A percentile compares a stretch with the other conserved stretches of the same genome.
These are phyloP conservation scores for Umbelopsis sp. DNA, from an alignment of 371 early-diverging fungal genomes.

Conservation along the genomic window DNA sequence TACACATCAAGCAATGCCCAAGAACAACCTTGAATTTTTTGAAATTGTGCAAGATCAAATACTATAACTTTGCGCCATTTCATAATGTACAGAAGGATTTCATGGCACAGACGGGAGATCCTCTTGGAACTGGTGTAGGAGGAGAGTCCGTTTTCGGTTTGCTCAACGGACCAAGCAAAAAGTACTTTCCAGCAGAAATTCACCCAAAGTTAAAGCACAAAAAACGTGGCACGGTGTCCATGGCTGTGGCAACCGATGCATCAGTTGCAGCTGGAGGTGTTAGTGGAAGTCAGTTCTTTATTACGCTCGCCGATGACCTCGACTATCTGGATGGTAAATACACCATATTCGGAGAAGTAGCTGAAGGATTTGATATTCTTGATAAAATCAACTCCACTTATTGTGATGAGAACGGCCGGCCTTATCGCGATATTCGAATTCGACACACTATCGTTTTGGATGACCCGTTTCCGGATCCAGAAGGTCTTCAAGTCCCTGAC, in stretches of 20 bases:
- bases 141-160: slow-evolving; percentile 80
- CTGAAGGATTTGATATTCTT: slow-evolving; percentile 91
- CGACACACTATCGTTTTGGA: slow-evolving; percentile 92
- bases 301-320: slow-evolving; percentile 84
- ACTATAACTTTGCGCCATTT: slow-evolving; percentile 89
- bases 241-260: slow-evolving; percentile 70
- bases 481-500: slow-evolving; percentile 70
- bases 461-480: slow-evolving; percentile 93
- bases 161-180: slow-evolving; percentile 49
- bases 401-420: slow-evolving; percentile 77
- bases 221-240: slow-evolving; percentile 81
- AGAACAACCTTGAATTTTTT: slow-evolving; percentile 85
- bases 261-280: slow-evolving; percentile 51
- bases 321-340: slow-evolving; percentile 97
- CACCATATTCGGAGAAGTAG: slow-evolving; percentile 96
- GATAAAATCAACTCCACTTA: slow-evolving; percentile 79
- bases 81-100: slow-evolving; percentile 89
- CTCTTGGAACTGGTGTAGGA: slow-evolving; percentile 79
- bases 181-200: slow-evolving; percentile 85
- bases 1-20: slow-evolving; percentile 79
- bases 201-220: slow-evolving; percentile 87
- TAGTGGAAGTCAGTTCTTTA: slow-evolving; percentile 94
- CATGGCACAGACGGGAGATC: slow-evolving; percentile 90
- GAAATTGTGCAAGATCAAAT: slow-evolving; percentile 93
- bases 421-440: slow-evolving; percentile 89